Evolutionary conservation across 2,329 filamentous ascomycete species (phyloP).

Genomic region (Trichoderma cornu-damae): DNA sequence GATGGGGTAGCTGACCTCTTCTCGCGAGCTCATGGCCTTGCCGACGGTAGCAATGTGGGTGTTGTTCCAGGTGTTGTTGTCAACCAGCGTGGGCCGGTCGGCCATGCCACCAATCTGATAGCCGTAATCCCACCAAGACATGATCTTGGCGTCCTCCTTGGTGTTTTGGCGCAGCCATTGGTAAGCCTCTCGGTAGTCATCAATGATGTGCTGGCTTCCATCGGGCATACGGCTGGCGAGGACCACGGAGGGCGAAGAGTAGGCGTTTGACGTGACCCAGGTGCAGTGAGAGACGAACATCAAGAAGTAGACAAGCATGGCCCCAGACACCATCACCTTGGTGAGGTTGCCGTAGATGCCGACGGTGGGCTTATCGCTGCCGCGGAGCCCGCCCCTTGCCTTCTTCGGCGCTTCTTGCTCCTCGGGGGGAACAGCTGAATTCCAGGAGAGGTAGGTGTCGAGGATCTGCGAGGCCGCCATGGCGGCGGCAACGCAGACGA

Average conservation of each 20-base stretch:
- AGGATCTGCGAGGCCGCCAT: slow-evolving; percentile 83
- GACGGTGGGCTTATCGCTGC: slow-evolving; percentile 66
- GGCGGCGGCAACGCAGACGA: slow-evolving; percentile 91
- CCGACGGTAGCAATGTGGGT: slow-evolving; percentile 98
- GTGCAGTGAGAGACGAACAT: slow-evolving; percentile 97
- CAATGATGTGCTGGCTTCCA: slow-evolving; percentile 96
- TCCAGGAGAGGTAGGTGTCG: slow-evolving; percentile 72
- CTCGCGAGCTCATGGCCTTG: slow-evolving; percentile 95
- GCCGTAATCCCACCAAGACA: slow-evolving; percentile 99
- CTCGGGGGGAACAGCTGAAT: slow-evolving; percentile 53
- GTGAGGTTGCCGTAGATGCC: slow-evolving; percentile 80
- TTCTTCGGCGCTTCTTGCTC: slow-evolving; percentile 54
- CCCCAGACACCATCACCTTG: slow-evolving; percentile 69
- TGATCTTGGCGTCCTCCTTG: slow-evolving; percentile 88
- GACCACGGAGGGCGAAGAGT: slow-evolving; percentile 96
- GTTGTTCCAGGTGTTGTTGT: slow-evolving; percentile 99
- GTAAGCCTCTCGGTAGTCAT: slow-evolving; percentile 98
- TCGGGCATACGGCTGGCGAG: slow-evolving; percentile 88
- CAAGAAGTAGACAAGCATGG: slow-evolving; percentile 73
- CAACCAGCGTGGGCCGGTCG: slow-evolving; percentile 90
- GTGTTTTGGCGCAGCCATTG: slow-evolving; percentile 99
- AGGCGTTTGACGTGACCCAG: slow-evolving; percentile 98
- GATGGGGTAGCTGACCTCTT: slow-evolving; percentile 98
- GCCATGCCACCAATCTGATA: slow-evolving; percentile 99
- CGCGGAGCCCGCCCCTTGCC: slow-evolving; percentile 56